These are phyloP conservation scores for Stephania yunnanensis DNA, from an alignment of 164 flowering plant species.

Conservation along the genomic window DNA sequence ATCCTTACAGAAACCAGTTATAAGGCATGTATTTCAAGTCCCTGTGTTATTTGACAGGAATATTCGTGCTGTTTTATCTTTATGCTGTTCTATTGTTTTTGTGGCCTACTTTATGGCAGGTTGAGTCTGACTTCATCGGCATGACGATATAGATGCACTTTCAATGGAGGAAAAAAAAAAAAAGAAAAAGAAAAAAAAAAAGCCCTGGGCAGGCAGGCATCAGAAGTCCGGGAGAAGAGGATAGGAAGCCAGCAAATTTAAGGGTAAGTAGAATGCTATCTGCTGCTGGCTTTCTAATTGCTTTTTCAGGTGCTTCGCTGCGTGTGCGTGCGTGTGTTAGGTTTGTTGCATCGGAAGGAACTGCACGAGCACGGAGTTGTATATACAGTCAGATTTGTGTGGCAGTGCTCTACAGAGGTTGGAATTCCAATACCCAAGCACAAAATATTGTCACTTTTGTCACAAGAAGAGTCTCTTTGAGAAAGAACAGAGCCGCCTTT, in stretches of 20 bases:
- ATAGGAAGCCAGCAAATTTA: constrained; percentile 38
- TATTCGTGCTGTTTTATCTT: constrained; percentile 22
- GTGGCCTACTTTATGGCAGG: constrained; percentile 25
- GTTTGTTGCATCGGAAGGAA: background rate
- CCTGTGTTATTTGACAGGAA: background rate
- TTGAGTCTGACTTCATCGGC: constrained; percentile 37
- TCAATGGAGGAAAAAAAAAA: background rate
- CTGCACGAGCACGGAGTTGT: background rate
- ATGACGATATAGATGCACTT: constrained; percentile 15
- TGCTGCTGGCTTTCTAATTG: constrained; percentile 12
- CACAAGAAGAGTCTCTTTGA: too few relatives aligned
- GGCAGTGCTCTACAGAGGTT: background rate
- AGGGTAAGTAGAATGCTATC: constrained; percentile 26
- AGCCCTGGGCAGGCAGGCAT: background rate
- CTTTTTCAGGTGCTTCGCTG: constrained; percentile 2
- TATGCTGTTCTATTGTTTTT: constrained; percentile 25
- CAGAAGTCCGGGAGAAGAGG: constrained; percentile 7
- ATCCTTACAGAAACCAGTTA: constrained; percentile 37
- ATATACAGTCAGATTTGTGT: constrained; percentile 7
- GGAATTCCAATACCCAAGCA: background rate
- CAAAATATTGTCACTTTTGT: background rate
- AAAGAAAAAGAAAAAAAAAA: too few relatives aligned
- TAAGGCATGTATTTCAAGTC: constrained; percentile 41
- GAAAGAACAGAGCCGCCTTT: too few relatives aligned
- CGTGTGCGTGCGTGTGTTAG: background rate